Evolutionary conservation across 1,284 basidiomycete genomes (phyloP), one percentile per base, ranked within the genome.

Genomic region (Uromyces viciae-fabae): DNA sequence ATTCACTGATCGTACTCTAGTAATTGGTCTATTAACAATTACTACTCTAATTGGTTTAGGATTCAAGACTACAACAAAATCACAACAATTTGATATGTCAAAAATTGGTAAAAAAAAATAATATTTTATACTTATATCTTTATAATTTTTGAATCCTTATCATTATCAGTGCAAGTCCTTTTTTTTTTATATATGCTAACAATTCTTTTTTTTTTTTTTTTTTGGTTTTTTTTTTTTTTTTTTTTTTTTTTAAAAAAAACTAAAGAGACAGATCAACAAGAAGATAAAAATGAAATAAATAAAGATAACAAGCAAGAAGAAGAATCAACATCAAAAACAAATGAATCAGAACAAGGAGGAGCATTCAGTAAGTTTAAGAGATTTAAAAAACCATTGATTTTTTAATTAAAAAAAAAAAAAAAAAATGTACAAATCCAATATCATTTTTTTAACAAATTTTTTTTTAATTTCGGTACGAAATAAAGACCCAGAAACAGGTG

Each of bases 401-500:
- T n/a, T n/a, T n/a, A 3, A 3, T 25, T n/a, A 42, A 8, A 66
- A 4, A n/a, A 43, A 17, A 28, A 64, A 64, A 64, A 25, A 62
- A 31, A 64, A 64, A 28, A 31, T 62, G n/a, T n/a, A n/a, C n/a
- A n/a, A n/a, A n/a, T n/a, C n/a, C n/a, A n/a, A n/a, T n/a, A n/a
- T n/a, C n/a, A n/a, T n/a, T n/a, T n/a, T n/a, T n/a, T n/a, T n/a
- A n/a, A n/a, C n/a, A n/a, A n/a, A n/a, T n/a, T n/a, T n/a, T n/a
- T n/a, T n/a, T n/a, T n/a, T n/a, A n/a, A 49, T 49, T 11, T 49
- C 46, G 11, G 22, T 49, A 49, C 22, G 11, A 28, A 52, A 49
- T 31, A 28, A 40, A 79, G 76, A 79, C 28, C 66, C 76, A 36
- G 76, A 79, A 60, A 79, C 76, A 38, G 76, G 81, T 19, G 81